Percentiles rank a stretch among this genome's conserved stretches.
Evolutionary conservation across 164 flowering plant species (phyloP).

Genomic region (Berberis thunbergii): DNA sequence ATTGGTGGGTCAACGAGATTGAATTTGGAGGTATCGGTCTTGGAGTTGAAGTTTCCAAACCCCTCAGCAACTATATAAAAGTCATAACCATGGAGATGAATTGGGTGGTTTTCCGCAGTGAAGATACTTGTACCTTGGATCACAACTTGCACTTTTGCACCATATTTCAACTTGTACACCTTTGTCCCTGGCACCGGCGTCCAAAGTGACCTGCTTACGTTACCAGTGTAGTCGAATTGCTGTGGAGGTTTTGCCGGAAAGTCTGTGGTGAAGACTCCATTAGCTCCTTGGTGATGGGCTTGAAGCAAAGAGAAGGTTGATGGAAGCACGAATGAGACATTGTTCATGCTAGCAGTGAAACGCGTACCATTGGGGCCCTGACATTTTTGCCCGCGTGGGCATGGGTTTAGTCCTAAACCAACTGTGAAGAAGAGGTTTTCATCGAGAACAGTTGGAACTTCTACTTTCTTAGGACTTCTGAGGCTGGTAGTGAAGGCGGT

Average conservation of each 20-base stretch:
- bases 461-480: slow-evolving; percentile 24
- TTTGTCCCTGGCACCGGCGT: slow-evolving; percentile 51
- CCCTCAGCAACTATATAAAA: slow-evolving; percentile 68
- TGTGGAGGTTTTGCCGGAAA: slow-evolving; percentile 65
- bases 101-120: slow-evolving; percentile 71
- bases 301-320: slow-evolving; percentile 44
- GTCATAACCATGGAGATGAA: slow-evolving; percentile 87
- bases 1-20: slow-evolving; percentile 71
- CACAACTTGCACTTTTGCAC: slow-evolving; percentile 57
- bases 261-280: slow-evolving; percentile 58
- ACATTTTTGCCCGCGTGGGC: slow-evolving; percentile 49
- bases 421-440: slow-evolving; percentile 63
- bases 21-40: slow-evolving; percentile 48
- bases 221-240: slow-evolving; percentile 66
- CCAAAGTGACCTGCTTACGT: slow-evolving; percentile 64
- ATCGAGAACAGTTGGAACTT: slow-evolving; percentile 45
- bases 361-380: slow-evolving; percentile 81
- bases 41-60: slow-evolving; percentile 61
- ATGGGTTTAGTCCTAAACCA: slow-evolving; percentile 61
- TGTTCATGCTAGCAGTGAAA: slow-evolving; percentile 66
- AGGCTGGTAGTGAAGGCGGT: slow-evolving; percentile 38
- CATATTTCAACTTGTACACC: slow-evolving; percentile 53
- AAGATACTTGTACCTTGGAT: slow-evolving; percentile 67
- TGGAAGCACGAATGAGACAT: slow-evolving; percentile 55
- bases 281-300: slow-evolving; percentile 44